These are phyloP conservation scores for Mortierella sp. DNA, from an alignment of 371 early-diverging fungal species.

Conservation along the genomic window DNA sequence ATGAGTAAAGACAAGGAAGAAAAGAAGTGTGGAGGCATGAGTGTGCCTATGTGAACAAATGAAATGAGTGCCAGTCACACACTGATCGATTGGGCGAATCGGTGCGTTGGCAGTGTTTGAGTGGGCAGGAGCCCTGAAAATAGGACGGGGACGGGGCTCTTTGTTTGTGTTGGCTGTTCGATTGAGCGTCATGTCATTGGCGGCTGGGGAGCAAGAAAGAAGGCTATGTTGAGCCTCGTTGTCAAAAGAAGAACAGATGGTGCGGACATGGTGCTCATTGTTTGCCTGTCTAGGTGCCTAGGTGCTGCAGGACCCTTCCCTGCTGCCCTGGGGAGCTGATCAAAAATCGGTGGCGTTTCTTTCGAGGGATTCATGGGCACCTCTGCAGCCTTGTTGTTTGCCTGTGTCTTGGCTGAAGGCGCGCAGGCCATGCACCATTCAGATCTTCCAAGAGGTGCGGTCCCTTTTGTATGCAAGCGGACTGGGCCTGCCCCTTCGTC, in stretches of 20 bases:
- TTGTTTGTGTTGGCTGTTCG: not conserved
- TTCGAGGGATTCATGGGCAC: no score
- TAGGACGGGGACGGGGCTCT: conserved; percentile 1
- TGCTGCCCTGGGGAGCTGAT: no score
- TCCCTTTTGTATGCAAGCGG: not conserved
- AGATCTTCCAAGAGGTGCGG: not conserved
- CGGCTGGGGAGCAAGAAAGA: no score
- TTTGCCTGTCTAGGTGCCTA: no score
- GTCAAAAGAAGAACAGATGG: no score
- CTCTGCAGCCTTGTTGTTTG: no score
- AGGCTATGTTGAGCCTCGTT: no score
- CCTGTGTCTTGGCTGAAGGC: no score
- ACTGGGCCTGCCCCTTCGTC: not conserved
- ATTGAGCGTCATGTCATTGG: not conserved
- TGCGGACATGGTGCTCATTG: no score
- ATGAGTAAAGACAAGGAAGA: conserved; percentile 6
- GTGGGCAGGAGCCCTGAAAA: not conserved
- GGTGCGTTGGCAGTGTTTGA: conserved; percentile 19
- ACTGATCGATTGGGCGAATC: not conserved
- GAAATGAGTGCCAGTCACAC: conserved; percentile 13
- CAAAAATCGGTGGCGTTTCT: no score
- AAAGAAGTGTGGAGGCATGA: not conserved
- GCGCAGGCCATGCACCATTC: not conserved
- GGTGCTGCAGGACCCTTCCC: no score
- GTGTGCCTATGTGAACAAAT: not conserved